Evolutionary conservation across 148 eudicot species (phyloP).

Genomic region (Talinum fruticosum): DNA sequence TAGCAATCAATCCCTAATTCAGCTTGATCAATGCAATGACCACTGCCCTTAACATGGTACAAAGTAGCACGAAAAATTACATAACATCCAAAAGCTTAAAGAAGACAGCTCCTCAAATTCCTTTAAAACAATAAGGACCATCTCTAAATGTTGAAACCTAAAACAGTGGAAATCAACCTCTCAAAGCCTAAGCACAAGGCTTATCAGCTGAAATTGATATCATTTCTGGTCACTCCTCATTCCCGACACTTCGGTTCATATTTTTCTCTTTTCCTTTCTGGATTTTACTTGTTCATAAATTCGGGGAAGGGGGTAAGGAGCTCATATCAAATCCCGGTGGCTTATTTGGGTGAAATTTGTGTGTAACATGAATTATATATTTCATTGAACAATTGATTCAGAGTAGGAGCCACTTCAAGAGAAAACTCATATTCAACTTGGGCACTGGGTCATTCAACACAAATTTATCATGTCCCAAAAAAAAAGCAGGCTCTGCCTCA

Average conservation of each 20-base stretch:
- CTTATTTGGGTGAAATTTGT: neutral
- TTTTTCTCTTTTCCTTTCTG: neutral
- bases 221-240: neutral
- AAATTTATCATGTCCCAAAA: neutral
- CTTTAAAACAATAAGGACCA: neutral
- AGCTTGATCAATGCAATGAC: neutral
- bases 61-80: neutral
- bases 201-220: neutral
- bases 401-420: neutral
- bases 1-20: neutral
- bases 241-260: neutral
- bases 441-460: neutral
- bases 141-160: neutral
- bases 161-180: neutral
- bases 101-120: neutral
- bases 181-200: neutral
- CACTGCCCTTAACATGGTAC: neutral
- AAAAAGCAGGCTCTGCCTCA: neutral
- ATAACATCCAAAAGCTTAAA: neutral
- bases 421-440: neutral
- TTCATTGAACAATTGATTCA: neutral
- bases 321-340: neutral
- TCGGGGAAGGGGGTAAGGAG: neutral
- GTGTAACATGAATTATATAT: no score
- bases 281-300: neutral